Evolutionary conservation across 2,329 filamentous ascomycete species (phyloP).

Genomic region (Pseudopyricularia cyperi): DNA sequence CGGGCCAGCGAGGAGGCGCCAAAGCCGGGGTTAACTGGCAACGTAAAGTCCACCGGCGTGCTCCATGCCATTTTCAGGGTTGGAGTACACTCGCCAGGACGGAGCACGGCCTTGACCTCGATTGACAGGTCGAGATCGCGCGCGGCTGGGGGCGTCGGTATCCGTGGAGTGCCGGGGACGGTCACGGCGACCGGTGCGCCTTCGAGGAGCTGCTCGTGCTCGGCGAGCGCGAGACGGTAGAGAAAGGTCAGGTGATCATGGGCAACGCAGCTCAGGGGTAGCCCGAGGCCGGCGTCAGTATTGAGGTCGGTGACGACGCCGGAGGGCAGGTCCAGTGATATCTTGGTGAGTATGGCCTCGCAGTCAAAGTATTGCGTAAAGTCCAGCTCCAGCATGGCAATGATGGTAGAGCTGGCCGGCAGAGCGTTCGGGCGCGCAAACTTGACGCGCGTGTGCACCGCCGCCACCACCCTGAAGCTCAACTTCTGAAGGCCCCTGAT

Average conservation of each 20-base stretch:
- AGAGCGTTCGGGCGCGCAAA: slow-evolving; percentile 52
- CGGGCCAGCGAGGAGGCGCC: slow-evolving; percentile 36
- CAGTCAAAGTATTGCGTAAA: slow-evolving; percentile 59
- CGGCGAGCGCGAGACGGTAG: slow-evolving; percentile 48
- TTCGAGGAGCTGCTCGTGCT: slow-evolving; percentile 29
- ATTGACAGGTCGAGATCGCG: slow-evolving; percentile 48
- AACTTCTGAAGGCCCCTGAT: slow-evolving; percentile 51
- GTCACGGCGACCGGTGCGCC: slow-evolving; percentile 18
- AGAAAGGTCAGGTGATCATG: slow-evolving; percentile 67
- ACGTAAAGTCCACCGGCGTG: slow-evolving; percentile 55
- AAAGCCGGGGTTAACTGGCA: slow-evolving; percentile 50
- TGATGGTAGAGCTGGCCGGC: slow-evolving; percentile 45
- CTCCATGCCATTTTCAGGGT: slow-evolving; percentile 54
- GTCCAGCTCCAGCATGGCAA: slow-evolving; percentile 62
- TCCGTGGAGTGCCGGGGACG: background rate
- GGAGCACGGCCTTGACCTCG: slow-evolving; percentile 41
- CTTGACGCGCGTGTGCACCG: slow-evolving; percentile 58
- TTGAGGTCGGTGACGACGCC: slow-evolving; percentile 47
- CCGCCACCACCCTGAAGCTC: slow-evolving; percentile 51
- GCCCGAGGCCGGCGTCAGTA: slow-evolving; percentile 29
- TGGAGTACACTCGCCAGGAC: slow-evolving; percentile 45
- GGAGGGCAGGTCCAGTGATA: slow-evolving; percentile 43
- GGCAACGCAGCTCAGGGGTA: slow-evolving; percentile 50
- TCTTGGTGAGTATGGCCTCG: slow-evolving; percentile 46
- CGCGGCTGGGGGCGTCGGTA: slow-evolving; percentile 7